A percentile compares a stretch with the other conserved stretches of the same genome.
These are phyloP conservation scores for Cyclotella choctawhatcheeana DNA, from an alignment of 108 stramenopile species.

Conservation along the genomic window DNA sequence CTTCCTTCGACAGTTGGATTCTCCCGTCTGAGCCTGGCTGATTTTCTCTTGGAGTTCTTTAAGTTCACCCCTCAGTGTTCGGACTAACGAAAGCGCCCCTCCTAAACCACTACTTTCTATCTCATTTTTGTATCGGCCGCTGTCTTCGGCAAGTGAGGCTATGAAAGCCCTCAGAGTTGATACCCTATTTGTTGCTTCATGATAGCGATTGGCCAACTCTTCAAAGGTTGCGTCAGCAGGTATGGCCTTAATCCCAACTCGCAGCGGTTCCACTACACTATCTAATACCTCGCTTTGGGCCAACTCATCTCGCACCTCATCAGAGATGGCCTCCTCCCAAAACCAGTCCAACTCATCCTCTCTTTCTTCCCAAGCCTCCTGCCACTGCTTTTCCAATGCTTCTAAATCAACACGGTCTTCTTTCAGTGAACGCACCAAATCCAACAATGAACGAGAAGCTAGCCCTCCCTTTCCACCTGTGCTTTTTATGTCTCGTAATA, in stretches of 20 bases:
- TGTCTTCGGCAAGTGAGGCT: conserved; percentile 79
- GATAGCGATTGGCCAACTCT: conserved; percentile 21
- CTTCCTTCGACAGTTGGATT: conserved; percentile 63
- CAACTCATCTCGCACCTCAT: conserved; percentile 29
- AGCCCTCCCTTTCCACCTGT: conserved; percentile 54
- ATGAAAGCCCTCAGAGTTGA: conserved; percentile 70
- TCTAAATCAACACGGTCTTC: conserved; percentile 48
- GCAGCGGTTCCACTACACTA: conserved; percentile 8
- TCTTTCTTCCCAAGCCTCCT: conserved; percentile 55
- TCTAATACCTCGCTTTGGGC: conserved; percentile 25
- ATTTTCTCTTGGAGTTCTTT: conserved; percentile 69
- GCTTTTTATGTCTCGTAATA: conserved; percentile 46
- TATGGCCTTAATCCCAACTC: not conserved
- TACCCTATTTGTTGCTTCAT: conserved; percentile 42
- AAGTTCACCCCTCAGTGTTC: conserved; percentile 65
- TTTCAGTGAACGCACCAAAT: conserved; percentile 73
- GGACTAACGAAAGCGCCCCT: conserved; percentile 65
- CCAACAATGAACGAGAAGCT: conserved; percentile 61
- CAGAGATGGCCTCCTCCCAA: conserved; percentile 51
- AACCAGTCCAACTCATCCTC: conserved; percentile 69
- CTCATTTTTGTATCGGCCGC: conserved; percentile 55
- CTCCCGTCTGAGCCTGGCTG: conserved; percentile 51
- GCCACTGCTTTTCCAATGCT: conserved; percentile 36
- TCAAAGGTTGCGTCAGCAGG: not conserved
- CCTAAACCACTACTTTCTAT: conserved; percentile 72